Evolutionary conservation across 1,284 basidiomycete genomes (phyloP).

Genomic region (Ganoderma boninense): DNA sequence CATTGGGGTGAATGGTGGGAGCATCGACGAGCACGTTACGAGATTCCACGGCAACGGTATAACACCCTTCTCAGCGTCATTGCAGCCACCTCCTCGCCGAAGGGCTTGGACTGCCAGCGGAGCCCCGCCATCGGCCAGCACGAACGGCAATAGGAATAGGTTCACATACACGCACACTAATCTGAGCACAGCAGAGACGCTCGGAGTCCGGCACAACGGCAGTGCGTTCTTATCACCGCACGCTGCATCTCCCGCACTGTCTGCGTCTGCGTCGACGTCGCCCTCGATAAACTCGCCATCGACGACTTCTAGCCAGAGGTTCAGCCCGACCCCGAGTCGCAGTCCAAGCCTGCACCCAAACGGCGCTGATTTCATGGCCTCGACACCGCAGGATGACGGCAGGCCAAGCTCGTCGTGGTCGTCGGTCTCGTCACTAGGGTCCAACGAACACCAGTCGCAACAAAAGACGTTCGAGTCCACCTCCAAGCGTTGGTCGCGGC

Average conservation of each 20-base stretch:
- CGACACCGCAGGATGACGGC: constrained; percentile 25
- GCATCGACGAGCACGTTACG: constrained; percentile 17
- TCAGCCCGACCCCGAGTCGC: constrained; percentile 29
- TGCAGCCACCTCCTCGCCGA: constrained; percentile 70
- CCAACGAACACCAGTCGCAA: constrained; percentile 42
- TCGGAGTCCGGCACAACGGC: constrained; percentile 41
- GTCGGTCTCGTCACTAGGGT: constrained; percentile 61
- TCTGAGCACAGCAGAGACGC: constrained; percentile 46
- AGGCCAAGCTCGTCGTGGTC: constrained; percentile 53
- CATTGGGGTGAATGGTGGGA: constrained; percentile 21
- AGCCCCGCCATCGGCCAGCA: constrained; percentile 24
- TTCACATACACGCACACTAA: constrained; percentile 44
- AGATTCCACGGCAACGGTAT: constrained; percentile 23
- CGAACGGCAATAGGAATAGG: constrained; percentile 31
- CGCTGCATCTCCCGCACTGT: constrained; percentile 24
- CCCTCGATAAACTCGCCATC: constrained; percentile 26
- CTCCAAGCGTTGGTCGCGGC: constrained; percentile 64
- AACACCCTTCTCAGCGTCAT: constrained; percentile 47
- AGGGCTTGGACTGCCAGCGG: constrained; percentile 56
- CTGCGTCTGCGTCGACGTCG: constrained; percentile 22
- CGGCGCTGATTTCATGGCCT: constrained; percentile 21
- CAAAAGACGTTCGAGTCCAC: constrained; percentile 47
- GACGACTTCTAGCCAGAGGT: constrained; percentile 26
- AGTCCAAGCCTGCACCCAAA: constrained; percentile 24
- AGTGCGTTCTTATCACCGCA: constrained; percentile 31